Conservation (phyloP, 805 yeast genomes). For the Hanseniaspora mollemarum region DNA sequence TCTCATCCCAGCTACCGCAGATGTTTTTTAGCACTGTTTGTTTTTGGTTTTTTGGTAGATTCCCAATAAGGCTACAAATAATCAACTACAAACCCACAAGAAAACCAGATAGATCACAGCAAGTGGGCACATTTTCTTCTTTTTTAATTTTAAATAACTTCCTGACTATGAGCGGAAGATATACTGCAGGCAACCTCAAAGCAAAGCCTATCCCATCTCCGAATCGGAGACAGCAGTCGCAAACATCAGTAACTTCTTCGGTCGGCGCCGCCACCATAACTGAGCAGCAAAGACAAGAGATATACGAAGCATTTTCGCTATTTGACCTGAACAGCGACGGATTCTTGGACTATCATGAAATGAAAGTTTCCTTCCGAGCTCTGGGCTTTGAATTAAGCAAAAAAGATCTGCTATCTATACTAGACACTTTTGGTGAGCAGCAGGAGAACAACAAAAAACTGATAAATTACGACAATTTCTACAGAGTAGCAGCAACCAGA, state of each 20-base stretch:
- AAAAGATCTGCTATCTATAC: conserved; percentile 60
- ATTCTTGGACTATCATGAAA: conserved; percentile 78
- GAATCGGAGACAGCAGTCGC: conserved; percentile 6
- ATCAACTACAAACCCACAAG: too few relatives aligned
- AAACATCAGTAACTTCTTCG: background rate
- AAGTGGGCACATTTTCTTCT: too few relatives aligned
- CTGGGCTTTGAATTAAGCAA: conserved; percentile 78
- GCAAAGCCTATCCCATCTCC: conserved; percentile 4
- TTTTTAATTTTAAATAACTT: too few relatives aligned
- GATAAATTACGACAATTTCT: conserved; percentile 73
- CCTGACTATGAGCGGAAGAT: conserved; percentile 12
- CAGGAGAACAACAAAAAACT: conserved; percentile 47
- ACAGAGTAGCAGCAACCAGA: conserved; percentile 57
- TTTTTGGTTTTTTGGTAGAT: too few relatives aligned
- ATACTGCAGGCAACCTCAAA: background rate
- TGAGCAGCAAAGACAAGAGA: conserved; percentile 36
- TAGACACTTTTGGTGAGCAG: conserved; percentile 62
- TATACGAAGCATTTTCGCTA: conserved; percentile 78
- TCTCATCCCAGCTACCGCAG: too few relatives aligned
- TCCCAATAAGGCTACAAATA: too few relatives aligned
- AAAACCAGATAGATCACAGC: too few relatives aligned
- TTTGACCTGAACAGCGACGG: conserved; percentile 93
- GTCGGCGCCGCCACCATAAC: background rate
- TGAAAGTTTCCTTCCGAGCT: conserved; percentile 88
- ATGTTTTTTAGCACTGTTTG: too few relatives aligned